phyloP scores from a whole-genome alignment of 176 grass and related monocot species.

The Rhynchospora tenuis region DNA sequence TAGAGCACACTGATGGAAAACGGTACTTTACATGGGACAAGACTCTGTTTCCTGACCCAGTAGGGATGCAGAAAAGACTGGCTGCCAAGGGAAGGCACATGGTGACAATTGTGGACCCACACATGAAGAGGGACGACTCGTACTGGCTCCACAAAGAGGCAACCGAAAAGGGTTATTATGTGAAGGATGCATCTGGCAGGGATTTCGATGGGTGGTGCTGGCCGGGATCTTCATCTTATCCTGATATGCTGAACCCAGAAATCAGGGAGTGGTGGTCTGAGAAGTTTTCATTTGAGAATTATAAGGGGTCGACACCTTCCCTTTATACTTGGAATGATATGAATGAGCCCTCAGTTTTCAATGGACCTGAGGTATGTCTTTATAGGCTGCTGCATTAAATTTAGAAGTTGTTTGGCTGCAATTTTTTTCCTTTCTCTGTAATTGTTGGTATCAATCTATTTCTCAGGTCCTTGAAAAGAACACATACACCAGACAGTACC shows the following conservation, averaged over 20 bases:
- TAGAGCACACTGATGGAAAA: slow-evolving; percentile 91
- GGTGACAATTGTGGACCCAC: slow-evolving; percentile 93
- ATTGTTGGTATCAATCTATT: neutral
- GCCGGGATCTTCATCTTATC: slow-evolving; percentile 86
- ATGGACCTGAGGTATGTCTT: slow-evolving; percentile 82
- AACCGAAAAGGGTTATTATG: slow-evolving; percentile 78
- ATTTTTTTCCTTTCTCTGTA: neutral
- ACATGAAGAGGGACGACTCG: slow-evolving; percentile 74
- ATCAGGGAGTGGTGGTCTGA: slow-evolving; percentile 96
- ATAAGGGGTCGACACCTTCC: slow-evolving; percentile 78
- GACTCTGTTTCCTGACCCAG: slow-evolving; percentile 60
- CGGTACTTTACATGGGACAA: slow-evolving; percentile 93
- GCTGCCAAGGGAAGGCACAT: slow-evolving; percentile 78
- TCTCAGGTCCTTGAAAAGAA: neutral
- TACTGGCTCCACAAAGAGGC: slow-evolving; percentile 77
- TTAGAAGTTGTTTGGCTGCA: neutral
- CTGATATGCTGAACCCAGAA: slow-evolving; percentile 83
- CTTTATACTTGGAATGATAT: slow-evolving; percentile 97
- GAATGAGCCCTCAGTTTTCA: slow-evolving; percentile 98
- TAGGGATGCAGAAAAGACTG: slow-evolving; percentile 72
- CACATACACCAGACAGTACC: neutral
- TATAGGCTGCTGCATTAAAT: neutral
- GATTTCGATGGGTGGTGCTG: slow-evolving; percentile 96
- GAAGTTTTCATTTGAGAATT: slow-evolving; percentile 66
- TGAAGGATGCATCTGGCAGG: slow-evolving; percentile 70